Conservation (phyloP, 495 filamentous ascomycete species). For the Aspergillus affinis region DNA sequence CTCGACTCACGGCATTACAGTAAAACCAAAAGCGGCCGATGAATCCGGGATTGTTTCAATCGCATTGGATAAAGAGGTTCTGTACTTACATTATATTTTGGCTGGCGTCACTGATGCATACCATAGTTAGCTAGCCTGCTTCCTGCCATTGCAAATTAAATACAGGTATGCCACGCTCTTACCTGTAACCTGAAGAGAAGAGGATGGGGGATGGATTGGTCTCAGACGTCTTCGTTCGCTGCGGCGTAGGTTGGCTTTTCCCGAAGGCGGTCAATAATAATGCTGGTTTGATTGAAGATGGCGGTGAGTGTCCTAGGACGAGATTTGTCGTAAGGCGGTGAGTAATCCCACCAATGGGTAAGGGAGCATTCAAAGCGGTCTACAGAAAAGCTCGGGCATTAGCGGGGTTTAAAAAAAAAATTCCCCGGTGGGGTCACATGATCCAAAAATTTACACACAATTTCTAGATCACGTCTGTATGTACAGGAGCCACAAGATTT, state of each 20-base stretch:
- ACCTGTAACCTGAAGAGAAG: too few species aligned
- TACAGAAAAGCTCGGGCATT: not conserved
- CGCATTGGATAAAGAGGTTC: too few species aligned
- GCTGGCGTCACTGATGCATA: too few species aligned
- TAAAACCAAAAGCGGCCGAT: not conserved
- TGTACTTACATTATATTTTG: too few species aligned
- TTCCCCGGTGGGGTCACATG: constrained; percentile 36
- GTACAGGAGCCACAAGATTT: not conserved
- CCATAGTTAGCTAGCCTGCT: too few species aligned
- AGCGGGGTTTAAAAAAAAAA: constrained; percentile 18
- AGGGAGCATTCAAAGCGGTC: constrained; percentile 25
- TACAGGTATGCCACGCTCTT: too few species aligned
- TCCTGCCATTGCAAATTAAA: too few species aligned
- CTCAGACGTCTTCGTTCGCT: too few species aligned
- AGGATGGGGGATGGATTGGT: too few species aligned
- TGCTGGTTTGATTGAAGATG: not conserved
- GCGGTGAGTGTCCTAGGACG: not conserved
- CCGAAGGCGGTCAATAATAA: constrained; percentile 15
- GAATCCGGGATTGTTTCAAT: not conserved
- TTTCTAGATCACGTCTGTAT: constrained; percentile 16
- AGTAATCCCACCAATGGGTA: constrained; percentile 5
- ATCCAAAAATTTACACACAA: constrained; percentile 44
- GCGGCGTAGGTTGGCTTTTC: too few species aligned
- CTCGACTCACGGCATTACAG: not conserved
- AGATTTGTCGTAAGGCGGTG: constrained; percentile 4